Evolutionary conservation across 2,329 filamentous ascomycete species (phyloP), one percentile per base, ranked within the genome.

Genomic region (Tolypocladium ovalisporum): DNA sequence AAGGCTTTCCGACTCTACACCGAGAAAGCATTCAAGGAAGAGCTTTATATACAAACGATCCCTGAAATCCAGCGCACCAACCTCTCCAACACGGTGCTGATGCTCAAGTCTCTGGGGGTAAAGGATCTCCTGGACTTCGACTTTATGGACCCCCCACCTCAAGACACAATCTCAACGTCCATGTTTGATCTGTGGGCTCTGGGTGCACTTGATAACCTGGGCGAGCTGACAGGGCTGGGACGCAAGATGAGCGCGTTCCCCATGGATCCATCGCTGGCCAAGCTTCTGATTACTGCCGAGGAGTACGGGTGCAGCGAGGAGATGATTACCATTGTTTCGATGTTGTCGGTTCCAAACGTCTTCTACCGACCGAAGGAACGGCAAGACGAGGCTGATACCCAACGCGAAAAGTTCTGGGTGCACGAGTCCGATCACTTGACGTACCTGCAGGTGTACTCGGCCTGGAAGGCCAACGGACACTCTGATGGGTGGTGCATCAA

Each of bases 11-110:
- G 94, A 58, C 79, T 99, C 0, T 99, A 89, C 67, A 99, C 95
- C 0, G 94, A 99, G 67, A 86, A 90, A 66, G 94, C 94, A 0
- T 99, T 91, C 75, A 90, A 92, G 64, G 94, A 99, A 63, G 94
- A 99, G 69, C 82, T 99, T 61, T 99, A 99, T 70, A 85, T 97
- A 53, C 90, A 96, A 66, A 96, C 94, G 0, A 99, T 99, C 53
- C 94, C 94, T 0, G 94, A 99, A 69, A 97, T 99, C 47, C 94
- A 99, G 73, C 84, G 94, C 22, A 99, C 94, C 0, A 99, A 97
- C 65, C 82, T 99, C 2, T 87, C 90, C 66, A 97, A 97, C 65
- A 97, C 92, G 0, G 93, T 99, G 3, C 79, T 99, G 17, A 83
- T 99, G 54, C 80, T 99, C 52, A 99, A 99, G 69, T 96, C 90